Evolutionary conservation across 768 basidiomycete species (phyloP).

Genomic region (Rhodotorula toruloides): DNA sequence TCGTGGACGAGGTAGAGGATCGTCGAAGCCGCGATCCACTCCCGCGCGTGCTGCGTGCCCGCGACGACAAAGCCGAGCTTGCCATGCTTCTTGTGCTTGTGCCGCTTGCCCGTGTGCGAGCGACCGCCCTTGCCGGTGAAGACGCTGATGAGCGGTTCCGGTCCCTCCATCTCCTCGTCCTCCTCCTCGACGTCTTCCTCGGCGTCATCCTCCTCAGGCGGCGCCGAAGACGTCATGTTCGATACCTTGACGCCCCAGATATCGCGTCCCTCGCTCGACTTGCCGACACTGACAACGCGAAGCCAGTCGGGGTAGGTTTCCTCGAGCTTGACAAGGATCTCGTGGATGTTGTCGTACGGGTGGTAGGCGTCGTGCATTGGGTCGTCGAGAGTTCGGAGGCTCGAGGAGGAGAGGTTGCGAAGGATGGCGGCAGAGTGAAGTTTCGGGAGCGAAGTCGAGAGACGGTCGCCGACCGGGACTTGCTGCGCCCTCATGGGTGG

Average conservation of each 20-base stretch:
- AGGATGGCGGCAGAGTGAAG: constrained; percentile 7
- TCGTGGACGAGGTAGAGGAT: constrained; percentile 68
- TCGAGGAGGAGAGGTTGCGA: constrained; percentile 1
- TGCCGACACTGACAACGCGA: constrained; percentile 54
- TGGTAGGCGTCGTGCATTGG: constrained; percentile 54
- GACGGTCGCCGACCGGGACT: background rate
- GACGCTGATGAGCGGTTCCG: background rate
- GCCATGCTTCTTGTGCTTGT: constrained; percentile 35
- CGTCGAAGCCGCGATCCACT: constrained; percentile 74
- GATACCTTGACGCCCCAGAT: constrained; percentile 56
- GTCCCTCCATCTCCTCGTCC: constrained; percentile 28
- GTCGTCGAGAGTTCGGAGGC: background rate
- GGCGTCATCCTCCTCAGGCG: constrained; percentile 43
- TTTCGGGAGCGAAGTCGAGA: background rate
- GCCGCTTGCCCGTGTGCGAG: too few species aligned
- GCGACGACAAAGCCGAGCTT: constrained; percentile 63
- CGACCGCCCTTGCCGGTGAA: too few species aligned
- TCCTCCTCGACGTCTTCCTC: constrained; percentile 29
- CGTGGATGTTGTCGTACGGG: constrained; percentile 55
- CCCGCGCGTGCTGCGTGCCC: constrained; percentile 70
- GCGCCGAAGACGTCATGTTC: background rate
- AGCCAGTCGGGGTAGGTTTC: constrained; percentile 53
- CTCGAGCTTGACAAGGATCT: constrained; percentile 55
- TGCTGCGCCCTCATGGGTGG: background rate
- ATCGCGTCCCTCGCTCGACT: constrained; percentile 58